Base-by-base conservation (phyloP, 768 basidiomycete genomes). In the Albatrellus ellisii region DNA sequence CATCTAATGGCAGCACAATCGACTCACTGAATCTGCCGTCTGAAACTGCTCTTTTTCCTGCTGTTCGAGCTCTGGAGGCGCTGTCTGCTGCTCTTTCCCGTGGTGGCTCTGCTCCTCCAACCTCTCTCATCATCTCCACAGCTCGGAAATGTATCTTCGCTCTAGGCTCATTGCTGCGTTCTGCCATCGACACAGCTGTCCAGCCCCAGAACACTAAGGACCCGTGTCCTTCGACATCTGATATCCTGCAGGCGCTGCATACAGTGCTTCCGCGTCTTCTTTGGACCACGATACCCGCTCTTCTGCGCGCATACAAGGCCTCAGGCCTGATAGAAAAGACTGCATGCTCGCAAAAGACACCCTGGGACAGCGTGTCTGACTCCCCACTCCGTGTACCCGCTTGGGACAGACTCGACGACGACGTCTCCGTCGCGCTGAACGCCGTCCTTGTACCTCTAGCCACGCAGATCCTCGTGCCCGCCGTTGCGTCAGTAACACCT, bases 1-100 rank as follows among this genome's bases (percentile, higher is more conserved):
- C n/a, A n/a, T n/a, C n/a, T n/a, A n/a, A n/a, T n/a, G n/a, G n/a
- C n/a, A n/a, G n/a, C n/a, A n/a, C n/a, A n/a, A n/a, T n/a, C n/a
- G n/a, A n/a, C n/a, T n/a, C n/a, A n/a, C n/a, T n/a, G n/a, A n/a
- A n/a, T n/a, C n/a, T n/a, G n/a, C n/a, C n/a, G n/a, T n/a, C n/a
- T n/a, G n/a, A n/a, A n/a, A n/a, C 14, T 17, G 28, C 14, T 1
- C 37, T 49, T 39, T 43, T 49, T 28, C 39, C 48, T 4, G 47
- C 46, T 12, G 36, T 49, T 2, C 46, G 38, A 6, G 22, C 35
- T 4, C 26, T 49, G 12, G 38, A 49, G 12, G 22, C 14, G 10
- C 25, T 41, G 28, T 20, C 42, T 4, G 18, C 38, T 2, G 9
- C 3, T 14, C 6, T 28, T 20, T 8, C 20, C 6, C 28, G 29